Evolutionary conservation across 2,329 filamentous ascomycete genomes (phyloP).

Genomic region (Metarhizium rileyi): DNA sequence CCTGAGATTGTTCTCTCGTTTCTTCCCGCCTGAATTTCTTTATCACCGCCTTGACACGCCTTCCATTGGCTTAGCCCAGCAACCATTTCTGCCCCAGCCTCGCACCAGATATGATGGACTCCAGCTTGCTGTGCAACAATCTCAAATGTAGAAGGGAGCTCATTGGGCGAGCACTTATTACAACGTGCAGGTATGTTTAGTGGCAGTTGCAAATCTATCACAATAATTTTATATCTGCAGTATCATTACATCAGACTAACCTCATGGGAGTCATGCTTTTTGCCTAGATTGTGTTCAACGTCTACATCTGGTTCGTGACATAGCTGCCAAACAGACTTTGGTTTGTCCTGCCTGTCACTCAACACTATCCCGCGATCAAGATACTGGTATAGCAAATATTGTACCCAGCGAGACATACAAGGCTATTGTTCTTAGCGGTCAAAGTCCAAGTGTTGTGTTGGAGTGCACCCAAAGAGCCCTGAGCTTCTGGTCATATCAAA

Average conservation of each 20-base stretch:
- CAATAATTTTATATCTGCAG: neutral
- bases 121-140: conserved; percentile 67
- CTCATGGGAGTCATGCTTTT: conserved; percentile 62
- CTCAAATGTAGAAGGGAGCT: conserved; percentile 65
- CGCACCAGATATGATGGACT: conserved; percentile 49
- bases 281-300: conserved; percentile 64
- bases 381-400: conserved; percentile 61
- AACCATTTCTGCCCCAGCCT: neutral
- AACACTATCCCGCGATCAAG: conserved; percentile 59
- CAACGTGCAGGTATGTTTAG: conserved; percentile 64
- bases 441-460: conserved; percentile 74
- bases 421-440: conserved; percentile 71
- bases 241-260: neutral
- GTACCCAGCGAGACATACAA: conserved; percentile 85
- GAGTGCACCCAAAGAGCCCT: conserved; percentile 75
- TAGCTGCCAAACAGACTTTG: neutral
- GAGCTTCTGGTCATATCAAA: conserved; percentile 81
- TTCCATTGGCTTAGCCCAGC: neutral
- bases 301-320: conserved; percentile 45
- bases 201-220: neutral
- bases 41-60: neutral
- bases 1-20: neutral
- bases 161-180: conserved; percentile 66
- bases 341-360: conserved; percentile 68
- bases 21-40: neutral